Evolutionary conservation across 2,329 filamentous ascomycete genomes (phyloP).

Genomic region (Exophiala xenobiotica): DNA sequence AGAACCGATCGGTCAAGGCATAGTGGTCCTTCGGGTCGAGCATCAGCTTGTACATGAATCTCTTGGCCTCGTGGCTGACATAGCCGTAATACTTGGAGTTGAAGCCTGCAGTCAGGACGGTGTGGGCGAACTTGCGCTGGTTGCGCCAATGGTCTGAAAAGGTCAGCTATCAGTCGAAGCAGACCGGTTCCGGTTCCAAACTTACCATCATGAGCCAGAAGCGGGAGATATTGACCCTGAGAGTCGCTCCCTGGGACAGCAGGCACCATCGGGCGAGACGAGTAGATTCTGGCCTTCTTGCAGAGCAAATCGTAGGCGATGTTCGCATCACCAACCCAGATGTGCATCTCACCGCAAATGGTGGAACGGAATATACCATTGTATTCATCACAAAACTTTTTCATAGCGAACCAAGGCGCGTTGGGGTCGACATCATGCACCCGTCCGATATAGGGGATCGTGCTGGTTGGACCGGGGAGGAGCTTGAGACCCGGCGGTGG

Average conservation of each 20-base stretch:
- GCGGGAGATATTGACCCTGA: conserved; percentile 31
- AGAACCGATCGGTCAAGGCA: conserved; percentile 31
- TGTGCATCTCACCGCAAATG: conserved; percentile 33
- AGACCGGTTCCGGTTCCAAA: neutral
- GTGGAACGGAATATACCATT: conserved; percentile 30
- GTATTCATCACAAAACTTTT: conserved; percentile 31
- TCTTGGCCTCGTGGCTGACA: conserved; percentile 31
- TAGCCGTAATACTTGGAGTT: conserved; percentile 33
- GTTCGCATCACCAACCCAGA: conserved; percentile 30
- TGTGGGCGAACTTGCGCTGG: conserved; percentile 33
- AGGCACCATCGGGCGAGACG: conserved; percentile 30
- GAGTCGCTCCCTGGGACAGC: conserved; percentile 32
- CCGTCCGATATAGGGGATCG: conserved; percentile 31
- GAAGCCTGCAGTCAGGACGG: conserved; percentile 31
- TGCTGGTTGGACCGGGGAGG: conserved; percentile 28
- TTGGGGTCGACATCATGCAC: conserved; percentile 33
- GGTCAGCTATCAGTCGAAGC: neutral
- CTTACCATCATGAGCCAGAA: conserved; percentile 31
- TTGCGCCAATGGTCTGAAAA: conserved; percentile 30
- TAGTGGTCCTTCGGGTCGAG: conserved; percentile 32
- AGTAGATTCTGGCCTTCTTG: conserved; percentile 33
- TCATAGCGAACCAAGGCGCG: conserved; percentile 32
- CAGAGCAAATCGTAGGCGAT: conserved; percentile 31
- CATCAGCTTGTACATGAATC: conserved; percentile 31
- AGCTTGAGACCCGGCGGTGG: conserved; percentile 31